Evolutionary conservation across 2,329 filamentous ascomycete species (phyloP), one percentile per base, ranked within the genome.

Genomic region (Waltergamsia citrina): DNA sequence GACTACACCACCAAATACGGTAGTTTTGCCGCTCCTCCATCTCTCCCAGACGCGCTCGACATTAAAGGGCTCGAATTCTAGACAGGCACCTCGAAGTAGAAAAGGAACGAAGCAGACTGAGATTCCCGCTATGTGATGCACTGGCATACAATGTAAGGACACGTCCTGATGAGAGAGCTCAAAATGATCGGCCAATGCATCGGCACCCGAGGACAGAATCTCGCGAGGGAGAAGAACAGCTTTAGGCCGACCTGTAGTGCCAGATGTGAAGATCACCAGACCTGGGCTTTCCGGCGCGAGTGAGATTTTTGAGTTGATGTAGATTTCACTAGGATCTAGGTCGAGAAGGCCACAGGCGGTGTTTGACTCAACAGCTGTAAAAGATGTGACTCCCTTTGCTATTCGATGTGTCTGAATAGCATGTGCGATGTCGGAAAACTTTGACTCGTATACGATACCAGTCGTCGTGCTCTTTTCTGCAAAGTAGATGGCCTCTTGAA

Each of bases 1-100:
- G 9, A 25, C 23, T n/a, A 33, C 32, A n/a, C 32, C 32, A 10
- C n/a, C 14, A 17, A 33, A 33, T 14, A 33, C 32, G 20, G 32
- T 33, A 12, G 19, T 9, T 11, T 18, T 17, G 19, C 32, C 32
- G 12, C 19, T 20, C 11, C 14, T 12, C 32, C 32, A 33, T 9
- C 32, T 11, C 20, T 33, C 32, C 32, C 32, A 33, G n/a, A 25
- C 23, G 9, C 23, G 9, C 23, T 25, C 23, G 23, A 25, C 23
- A 9, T 25, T 25, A n/a, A 25, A 25, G n/a, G 23, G 23, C 23
- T 25, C 23, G 23, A 25, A 25, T n/a, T 25, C 23, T n/a, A 25
- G 23, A 9, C 23, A n/a, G 9, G 23, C 23, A 25, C 23, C 23
- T 9, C 23, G 9, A 25, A 25, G 23, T n/a, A 25, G 23, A n/a